Percentiles rank a stretch among this genome's conserved stretches.
Evolutionary conservation across 2,329 filamentous ascomycete genomes (phyloP).

Genomic region (Ophiostoma ulmi): DNA sequence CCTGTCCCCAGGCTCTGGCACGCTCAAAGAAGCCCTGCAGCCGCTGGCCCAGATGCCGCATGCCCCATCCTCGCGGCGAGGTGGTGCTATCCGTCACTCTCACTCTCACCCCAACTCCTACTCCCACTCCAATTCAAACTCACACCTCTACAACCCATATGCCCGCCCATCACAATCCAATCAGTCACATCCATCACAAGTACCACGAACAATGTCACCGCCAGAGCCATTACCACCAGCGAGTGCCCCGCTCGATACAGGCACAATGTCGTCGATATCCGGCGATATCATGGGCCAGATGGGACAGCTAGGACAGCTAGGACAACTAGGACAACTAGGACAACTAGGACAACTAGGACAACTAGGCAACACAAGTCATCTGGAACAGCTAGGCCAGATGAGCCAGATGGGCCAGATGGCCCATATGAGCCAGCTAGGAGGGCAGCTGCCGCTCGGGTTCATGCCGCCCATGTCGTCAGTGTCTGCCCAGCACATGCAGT

Average conservation of each 20-base stretch:
- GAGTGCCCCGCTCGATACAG: not conserved
- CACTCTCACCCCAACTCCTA: not conserved
- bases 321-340: not conserved
- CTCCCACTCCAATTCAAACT: not conserved
- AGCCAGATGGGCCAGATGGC: no score
- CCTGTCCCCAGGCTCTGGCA: not conserved
- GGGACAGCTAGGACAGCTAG: not conserved
- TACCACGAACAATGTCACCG: constrained; percentile 2
- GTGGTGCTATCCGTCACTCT: not conserved
- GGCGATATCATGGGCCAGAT: not conserved
- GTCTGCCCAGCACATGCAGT: not conserved
- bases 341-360: not conserved
- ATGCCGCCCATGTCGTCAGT: not conserved
- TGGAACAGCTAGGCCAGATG: no score
- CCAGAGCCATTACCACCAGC: not conserved
- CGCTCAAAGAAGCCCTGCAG: constrained; percentile 5
- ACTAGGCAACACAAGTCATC: no score
- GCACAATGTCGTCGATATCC: not conserved
- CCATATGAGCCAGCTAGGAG: not conserved
- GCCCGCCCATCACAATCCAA: not conserved
- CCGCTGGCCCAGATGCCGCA: constrained; percentile 13
- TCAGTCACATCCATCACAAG: not conserved
- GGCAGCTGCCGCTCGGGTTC: not conserved
- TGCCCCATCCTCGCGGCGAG: not conserved
- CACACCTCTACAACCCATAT: not conserved